Evolutionary conservation across 306 rosid genomes (phyloP), one percentile per base, ranked within the genome.

Genomic region (Ceratonia siliqua): DNA sequence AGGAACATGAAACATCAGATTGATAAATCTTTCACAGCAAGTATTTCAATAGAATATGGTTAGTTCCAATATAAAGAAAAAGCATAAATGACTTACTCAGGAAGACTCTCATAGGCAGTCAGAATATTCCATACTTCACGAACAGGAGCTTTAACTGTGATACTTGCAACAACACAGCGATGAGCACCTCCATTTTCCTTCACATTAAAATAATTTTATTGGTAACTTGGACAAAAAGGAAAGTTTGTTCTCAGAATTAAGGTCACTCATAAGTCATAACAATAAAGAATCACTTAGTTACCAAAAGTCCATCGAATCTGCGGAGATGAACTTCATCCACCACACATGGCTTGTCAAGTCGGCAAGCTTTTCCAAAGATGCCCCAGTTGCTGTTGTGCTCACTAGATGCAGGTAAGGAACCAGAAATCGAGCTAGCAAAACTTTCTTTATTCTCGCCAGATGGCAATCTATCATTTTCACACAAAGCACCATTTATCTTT

Each of bases 131-230:
- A 94, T 55, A 90, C 98, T 83, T 91, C 96, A 62, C 85, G 83
- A 80, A 91, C 93, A 61, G 94, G 85, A 89, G 98, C 96, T 85
- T 94, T 94, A 46, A 94, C 97, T 27, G 98, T 94, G 78, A 94
- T 91, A 86, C 96, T 91, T 57, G 98, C 98, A 42, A 90, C 89
- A 59, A 94, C 98, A 69, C 94, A 83, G 21, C 98, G 98, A 88
- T 94, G 98, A 50, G 91, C 97, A 3, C 97, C 98, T 80, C 98
- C 98, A 69, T 94, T 90, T 91, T 94, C 97, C 98, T 94, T 94
- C 84, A 84, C 57, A 61, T 76, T 66, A 82, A 81, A 84, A 77
- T 39, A 12, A 81, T 67, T 70, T 73, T 36, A 57, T 64, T 69
- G 46, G 80, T 53, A 78, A 73, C 15, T 62, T 25, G 24, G 41